Base-by-base conservation (phyloP, 768 basidiomycete genomes). In the Tricholoma terreum region DNA sequence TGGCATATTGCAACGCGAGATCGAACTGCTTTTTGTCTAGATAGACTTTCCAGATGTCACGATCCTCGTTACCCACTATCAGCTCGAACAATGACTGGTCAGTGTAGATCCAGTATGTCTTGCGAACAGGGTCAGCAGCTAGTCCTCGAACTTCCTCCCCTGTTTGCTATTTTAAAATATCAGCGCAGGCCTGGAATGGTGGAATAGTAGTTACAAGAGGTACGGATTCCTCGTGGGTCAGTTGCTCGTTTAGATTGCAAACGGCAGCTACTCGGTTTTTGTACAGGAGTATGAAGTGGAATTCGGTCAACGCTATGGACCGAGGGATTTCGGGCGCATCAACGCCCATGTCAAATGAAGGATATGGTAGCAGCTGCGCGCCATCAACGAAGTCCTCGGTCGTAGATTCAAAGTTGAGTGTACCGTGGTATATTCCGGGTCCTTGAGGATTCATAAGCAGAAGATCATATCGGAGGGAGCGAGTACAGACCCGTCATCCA, bases 91-190 rank as follows among this genome's bases (percentile, higher is more conserved):
- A 80, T 0, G 92, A 89, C 59, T 86, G 84, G 61, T 92, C 87
- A 0, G 95, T 95, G 67, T 88, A 95, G 1, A 94, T 83, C 97
- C 97, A 99, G 64, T 89, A 95, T 12, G 96, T 98, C 71, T 84
- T 87, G 8, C 89, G 84, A 3, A 92, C 85, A 15, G 89, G 90
- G 71, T 99, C 97, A 8, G 89, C 82, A 5, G 88, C 83, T 31
- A 98, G 74, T 0, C 89, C 92, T 27, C 83, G 77, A 15, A 92
- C 85, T 34, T 72, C 74, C 66, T 96, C 93, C 24, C 81, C 83
- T 6, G 84, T 77, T 81, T 86, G 88, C 94, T 97, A n/a, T 14
- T 12, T 54, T 15, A 50, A 24, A 8, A 14, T 17, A 31, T 49
- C 15, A 49, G 46, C 30, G 8, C 46, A n/a, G 11, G 27, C 27